A percentile compares a stretch with the other conserved stretches of the same genome.
These are phyloP conservation scores for Nemophila menziesii DNA, from an alignment of 257 asterid species.

Conservation along the genomic window DNA sequence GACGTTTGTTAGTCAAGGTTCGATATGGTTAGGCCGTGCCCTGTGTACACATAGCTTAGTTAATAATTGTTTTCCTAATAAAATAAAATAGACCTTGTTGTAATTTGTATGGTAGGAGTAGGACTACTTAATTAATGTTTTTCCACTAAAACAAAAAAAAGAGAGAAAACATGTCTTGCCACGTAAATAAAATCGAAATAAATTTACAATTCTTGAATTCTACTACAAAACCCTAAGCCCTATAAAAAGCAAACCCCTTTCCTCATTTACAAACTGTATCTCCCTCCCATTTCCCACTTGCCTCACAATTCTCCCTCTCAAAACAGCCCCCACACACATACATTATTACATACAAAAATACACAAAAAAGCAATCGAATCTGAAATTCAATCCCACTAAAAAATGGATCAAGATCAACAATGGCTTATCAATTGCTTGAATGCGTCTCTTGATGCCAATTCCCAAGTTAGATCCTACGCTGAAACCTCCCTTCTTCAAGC, in stretches of 20 bases:
- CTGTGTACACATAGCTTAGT: no score
- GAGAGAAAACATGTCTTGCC: no score
- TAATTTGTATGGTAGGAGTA: no score
- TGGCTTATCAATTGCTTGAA: slow-evolving; percentile 82
- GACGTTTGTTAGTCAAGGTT: no score
- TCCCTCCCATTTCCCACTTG: neutral
- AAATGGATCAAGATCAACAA: slow-evolving; percentile 66
- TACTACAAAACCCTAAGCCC: neutral
- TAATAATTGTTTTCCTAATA: no score
- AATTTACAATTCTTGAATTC: neutral
- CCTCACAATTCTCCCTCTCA: neutral
- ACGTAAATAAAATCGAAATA: no score
- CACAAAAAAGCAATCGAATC: neutral
- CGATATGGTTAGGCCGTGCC: no score
- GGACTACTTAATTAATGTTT: no score
- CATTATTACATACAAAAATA: neutral
- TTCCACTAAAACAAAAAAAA: no score
- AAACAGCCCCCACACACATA: neutral
- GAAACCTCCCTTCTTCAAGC: slow-evolving; percentile 88
- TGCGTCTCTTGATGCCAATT: slow-evolving; percentile 80
- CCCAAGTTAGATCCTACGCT: slow-evolving; percentile 70
- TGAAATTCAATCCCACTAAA: neutral
- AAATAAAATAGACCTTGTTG: no score
- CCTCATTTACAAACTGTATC: neutral
- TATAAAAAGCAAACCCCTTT: no score